Base-by-base conservation (phyloP, 2,329 filamentous ascomycete species). In the Colletotrichum trifolii region DNA sequence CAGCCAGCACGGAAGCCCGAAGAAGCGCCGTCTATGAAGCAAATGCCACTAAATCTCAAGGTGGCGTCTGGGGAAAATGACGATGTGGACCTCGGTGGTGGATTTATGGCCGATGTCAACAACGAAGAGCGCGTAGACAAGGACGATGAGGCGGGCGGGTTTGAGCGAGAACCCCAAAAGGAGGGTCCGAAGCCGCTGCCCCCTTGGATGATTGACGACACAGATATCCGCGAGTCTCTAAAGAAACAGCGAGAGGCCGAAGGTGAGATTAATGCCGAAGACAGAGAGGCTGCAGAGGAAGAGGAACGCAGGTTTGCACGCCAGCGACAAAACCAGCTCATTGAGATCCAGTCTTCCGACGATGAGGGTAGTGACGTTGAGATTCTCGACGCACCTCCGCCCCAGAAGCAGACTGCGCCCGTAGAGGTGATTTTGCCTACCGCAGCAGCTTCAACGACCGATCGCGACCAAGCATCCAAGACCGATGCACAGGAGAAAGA, bases 161-260 rank as follows among this genome's bases (percentile, higher is more conserved):
- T 94, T 71, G 85, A 90, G 60, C 86, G 81, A 68, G 82, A 83
- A 25, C 62, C 70, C 4, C 73, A 75, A 9, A 72, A 82, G 67
- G 75, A 83, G 74, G 76, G 74, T 4, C 81, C 85, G 1, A 82
- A 80, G n/a, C 89, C 90, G 0, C 73, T 95, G 8, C 92, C 92
- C 1, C 92, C 92, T 1, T 96, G 92, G 92, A 85, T 96, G 72
- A 78, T 80, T 2, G 85, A 88, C 67, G 78, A 88, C 6, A 83
- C 84, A 2, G 91, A 94, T 63, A 88, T 94, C 38, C 83, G 90
- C 66, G 84, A 89, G 54, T 83, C 85, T 34, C 77, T 89, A 66
- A 86, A 85, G 70, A 84, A 87, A 61, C 86, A 88, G 77, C 84
- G 78, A 68, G 85, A 79, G 71, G 82, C 75, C 52, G 86, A 90